Evolutionary conservation across 176 grass and related monocot genomes (phyloP).

Genomic region (Carex scoparia): DNA sequence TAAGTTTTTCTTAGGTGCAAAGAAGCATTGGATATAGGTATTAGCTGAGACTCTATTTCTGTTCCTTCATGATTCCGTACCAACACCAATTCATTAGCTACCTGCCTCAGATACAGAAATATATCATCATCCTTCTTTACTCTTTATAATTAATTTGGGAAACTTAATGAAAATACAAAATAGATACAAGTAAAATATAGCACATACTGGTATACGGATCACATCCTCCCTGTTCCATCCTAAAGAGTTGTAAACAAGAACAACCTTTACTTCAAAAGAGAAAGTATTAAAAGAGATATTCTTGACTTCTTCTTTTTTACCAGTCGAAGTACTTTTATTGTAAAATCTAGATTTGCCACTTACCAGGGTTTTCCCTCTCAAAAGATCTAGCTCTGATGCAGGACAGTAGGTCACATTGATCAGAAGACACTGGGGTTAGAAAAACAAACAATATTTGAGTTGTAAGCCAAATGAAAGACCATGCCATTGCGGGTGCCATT

Average conservation of each 20-base stretch:
- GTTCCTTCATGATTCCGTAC: slow-evolving; percentile 44
- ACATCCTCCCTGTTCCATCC: slow-evolving; percentile 53
- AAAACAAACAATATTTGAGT: background rate
- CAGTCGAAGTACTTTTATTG: background rate
- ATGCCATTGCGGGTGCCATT: background rate
- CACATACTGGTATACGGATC: slow-evolving; percentile 39
- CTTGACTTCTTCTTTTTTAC: background rate
- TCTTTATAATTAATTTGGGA: background rate
- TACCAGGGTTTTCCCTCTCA: slow-evolving; percentile 35
- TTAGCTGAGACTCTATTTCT: slow-evolving; percentile 48
- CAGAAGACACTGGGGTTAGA: slow-evolving; percentile 38
- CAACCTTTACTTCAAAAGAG: slow-evolving; percentile 32
- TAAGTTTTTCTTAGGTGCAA: slow-evolving; percentile 28
- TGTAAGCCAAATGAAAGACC: background rate
- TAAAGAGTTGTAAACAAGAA: slow-evolving; percentile 53
- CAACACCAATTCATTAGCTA: slow-evolving; percentile 26
- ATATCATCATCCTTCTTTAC: background rate
- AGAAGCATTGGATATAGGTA: slow-evolving; percentile 33
- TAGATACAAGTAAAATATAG: background rate
- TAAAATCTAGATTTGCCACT: background rate
- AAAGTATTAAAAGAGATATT: background rate
- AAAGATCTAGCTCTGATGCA: slow-evolving; percentile 39
- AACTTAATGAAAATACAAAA: slow-evolving; percentile 1
- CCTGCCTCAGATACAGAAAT: slow-evolving; percentile 30
- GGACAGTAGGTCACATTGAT: slow-evolving; percentile 53